Percentiles rank a stretch among this genome's conserved stretches.
Evolutionary conservation across 768 basidiomycete species (phyloP).

Genomic region (Tricholoma matsutake): DNA sequence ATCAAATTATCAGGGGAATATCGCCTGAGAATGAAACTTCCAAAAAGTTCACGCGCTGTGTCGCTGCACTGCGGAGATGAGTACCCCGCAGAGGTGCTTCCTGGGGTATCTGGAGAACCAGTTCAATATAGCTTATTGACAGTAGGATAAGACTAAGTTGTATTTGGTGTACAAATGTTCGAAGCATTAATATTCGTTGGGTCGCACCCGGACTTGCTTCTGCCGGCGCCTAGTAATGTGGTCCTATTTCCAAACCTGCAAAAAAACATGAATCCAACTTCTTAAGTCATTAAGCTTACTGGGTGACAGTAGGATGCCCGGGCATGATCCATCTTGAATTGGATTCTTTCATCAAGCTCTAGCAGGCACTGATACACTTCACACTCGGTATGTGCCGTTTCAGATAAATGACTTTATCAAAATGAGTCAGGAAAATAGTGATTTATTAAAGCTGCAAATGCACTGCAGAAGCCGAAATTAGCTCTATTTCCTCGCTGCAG

Average conservation of each 20-base stretch:
- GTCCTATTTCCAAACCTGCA: slow-evolving; percentile 34
- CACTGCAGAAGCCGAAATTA: slow-evolving; percentile 30
- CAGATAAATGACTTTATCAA: slow-evolving; percentile 78
- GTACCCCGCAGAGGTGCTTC: slow-evolving; percentile 36
- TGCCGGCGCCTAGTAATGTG: slow-evolving; percentile 29
- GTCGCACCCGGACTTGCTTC: slow-evolving; percentile 43
- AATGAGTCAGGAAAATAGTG: slow-evolving; percentile 70
- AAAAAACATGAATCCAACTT: too few relatives aligned
- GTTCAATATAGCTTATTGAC: not conserved
- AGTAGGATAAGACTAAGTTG: slow-evolving; percentile 33
- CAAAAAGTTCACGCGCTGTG: slow-evolving; percentile 13
- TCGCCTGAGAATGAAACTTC: slow-evolving; percentile 7
- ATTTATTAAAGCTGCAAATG: slow-evolving; percentile 59
- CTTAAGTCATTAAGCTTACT: slow-evolving; percentile 35
- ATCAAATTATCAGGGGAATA: too few relatives aligned
- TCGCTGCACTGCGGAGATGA: not conserved
- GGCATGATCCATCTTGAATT: slow-evolving; percentile 57
- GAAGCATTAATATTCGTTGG: slow-evolving; percentile 38
- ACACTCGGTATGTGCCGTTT: slow-evolving; percentile 40
- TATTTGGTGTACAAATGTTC: slow-evolving; percentile 35
- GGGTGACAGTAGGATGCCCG: slow-evolving; percentile 32
- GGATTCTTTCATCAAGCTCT: slow-evolving; percentile 47
- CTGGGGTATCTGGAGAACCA: slow-evolving; percentile 35
- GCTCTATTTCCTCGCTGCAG: not conserved
- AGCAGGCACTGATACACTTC: slow-evolving; percentile 41